A percentile compares a stretch with the other conserved stretches of the same genome.
phyloP scores from a whole-genome alignment of 768 basidiomycete genomes.

The Boletellus sp. region DNA sequence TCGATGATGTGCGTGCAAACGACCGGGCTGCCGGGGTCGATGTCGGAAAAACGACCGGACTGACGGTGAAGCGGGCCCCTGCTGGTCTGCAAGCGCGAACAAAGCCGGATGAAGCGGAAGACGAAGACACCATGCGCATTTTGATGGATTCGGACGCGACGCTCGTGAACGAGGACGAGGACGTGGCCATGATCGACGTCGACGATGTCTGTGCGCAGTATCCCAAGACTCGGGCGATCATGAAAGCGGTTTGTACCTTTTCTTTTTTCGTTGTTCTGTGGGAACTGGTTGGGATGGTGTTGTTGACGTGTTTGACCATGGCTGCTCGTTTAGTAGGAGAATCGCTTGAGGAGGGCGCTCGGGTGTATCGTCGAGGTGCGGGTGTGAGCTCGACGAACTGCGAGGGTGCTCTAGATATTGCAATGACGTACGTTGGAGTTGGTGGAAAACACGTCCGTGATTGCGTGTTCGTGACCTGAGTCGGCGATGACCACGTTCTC shows the following conservation, averaged over 20 bases:
- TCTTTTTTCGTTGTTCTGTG: not conserved
- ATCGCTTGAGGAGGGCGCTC: conserved; percentile 7
- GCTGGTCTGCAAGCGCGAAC: no score
- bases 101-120: not conserved
- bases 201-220: conserved; percentile 21
- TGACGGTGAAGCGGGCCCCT: no score
- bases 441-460: no score
- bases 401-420: no score
- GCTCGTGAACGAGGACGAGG: conserved; percentile 25
- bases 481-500: no score
- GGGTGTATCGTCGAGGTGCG: conserved; percentile 17
- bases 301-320: not conserved
- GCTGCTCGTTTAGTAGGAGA: conserved; percentile 10
- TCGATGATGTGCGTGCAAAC: not conserved
- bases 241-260: conserved; percentile 25
- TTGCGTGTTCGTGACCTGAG: no score
- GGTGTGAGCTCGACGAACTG: not conserved
- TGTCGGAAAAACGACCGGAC: not conserved
- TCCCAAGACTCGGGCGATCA: conserved; percentile 9
- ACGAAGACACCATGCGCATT: conserved; percentile 1
- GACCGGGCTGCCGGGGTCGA: not conserved
- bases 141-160: conserved; percentile 27
- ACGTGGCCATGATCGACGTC: conserved; percentile 10
- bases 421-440: no score
- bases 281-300: not conserved